These are phyloP conservation scores for Xylariaceae sp. DNA, from an alignment of 2,329 filamentous ascomycete species.

Conservation along the genomic window DNA sequence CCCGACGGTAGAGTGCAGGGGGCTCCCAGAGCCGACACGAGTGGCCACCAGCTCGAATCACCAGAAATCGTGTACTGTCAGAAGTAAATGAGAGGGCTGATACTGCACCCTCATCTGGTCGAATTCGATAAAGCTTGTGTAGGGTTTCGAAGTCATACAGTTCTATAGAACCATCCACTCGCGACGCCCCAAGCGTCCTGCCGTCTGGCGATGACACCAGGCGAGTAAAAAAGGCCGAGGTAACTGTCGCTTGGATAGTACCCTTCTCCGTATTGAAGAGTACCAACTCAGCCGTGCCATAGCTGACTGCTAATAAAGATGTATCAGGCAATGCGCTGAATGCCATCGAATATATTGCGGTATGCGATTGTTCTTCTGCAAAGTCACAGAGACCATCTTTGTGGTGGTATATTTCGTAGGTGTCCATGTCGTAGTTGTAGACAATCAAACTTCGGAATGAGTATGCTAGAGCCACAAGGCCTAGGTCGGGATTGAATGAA, in stretches of 20 bases:
- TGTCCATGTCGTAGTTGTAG: slow-evolving; percentile 1
- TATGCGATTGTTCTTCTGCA: background rate
- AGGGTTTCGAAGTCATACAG: slow-evolving; percentile 9
- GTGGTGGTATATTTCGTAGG: slow-evolving; percentile 1
- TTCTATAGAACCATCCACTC: slow-evolving; percentile 5
- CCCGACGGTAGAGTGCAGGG: slow-evolving; percentile 2
- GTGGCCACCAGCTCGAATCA: slow-evolving; percentile 1
- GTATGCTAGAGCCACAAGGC: slow-evolving; percentile 1
- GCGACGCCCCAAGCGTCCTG: background rate
- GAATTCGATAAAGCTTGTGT: slow-evolving; percentile 6
- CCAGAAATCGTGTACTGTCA: slow-evolving; percentile 6
- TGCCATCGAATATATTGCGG: background rate
- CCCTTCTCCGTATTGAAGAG: slow-evolving; percentile 7
- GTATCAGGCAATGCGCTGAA: slow-evolving; percentile 5
- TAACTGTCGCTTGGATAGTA: background rate
- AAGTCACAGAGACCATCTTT: background rate
- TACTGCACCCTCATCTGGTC: slow-evolving; percentile 1
- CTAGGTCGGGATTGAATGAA: slow-evolving; percentile 3
- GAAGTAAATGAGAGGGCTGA: background rate
- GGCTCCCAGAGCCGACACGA: slow-evolving; percentile 7
- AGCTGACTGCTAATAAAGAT: slow-evolving; percentile 4
- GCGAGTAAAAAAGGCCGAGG: background rate
- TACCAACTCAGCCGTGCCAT: slow-evolving; percentile 5
- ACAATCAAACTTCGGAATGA: background rate
- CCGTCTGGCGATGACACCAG: slow-evolving; percentile 4